A percentile compares a stretch with the other conserved stretches of the same genome.
Conservation (phyloP, 2,329 filamentous ascomycete species). For the Penicillium sp. region DNA sequence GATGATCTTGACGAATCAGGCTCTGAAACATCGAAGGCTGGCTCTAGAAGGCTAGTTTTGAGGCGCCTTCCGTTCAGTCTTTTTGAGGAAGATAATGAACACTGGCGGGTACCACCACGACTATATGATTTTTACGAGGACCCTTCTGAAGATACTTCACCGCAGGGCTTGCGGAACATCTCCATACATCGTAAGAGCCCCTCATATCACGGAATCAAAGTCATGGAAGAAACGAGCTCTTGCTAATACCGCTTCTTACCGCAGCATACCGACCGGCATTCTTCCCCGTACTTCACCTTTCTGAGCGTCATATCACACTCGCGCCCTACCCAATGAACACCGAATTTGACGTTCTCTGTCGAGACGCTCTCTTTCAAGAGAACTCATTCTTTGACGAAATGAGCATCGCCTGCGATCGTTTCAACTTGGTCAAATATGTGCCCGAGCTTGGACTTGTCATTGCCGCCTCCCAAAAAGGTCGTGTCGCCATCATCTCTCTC, state of each 20-base stretch:
- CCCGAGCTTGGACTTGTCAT: conserved; percentile 55
- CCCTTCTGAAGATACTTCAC: not conserved
- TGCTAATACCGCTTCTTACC: not conserved
- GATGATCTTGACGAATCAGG: not conserved
- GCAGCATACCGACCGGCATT: conserved; percentile 21
- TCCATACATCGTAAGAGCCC: conserved; percentile 15
- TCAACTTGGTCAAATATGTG: conserved; percentile 55
- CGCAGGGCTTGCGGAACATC: not conserved
- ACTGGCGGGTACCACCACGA: conserved; percentile 2
- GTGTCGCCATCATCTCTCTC: conserved; percentile 50
- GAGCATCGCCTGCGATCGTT: conserved; percentile 41
- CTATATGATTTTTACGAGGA: conserved; percentile 11
- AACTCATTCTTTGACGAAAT: conserved; percentile 23
- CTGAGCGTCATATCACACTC: conserved; percentile 36
- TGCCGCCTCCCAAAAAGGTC: conserved; percentile 53
- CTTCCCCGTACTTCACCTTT: conserved; percentile 42
- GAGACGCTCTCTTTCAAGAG: conserved; percentile 26
- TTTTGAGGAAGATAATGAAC: conserved; percentile 15
- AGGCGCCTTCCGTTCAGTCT: conserved; percentile 7
- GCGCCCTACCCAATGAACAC: conserved; percentile 30
- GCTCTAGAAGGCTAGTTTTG: not conserved
- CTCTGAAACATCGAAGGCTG: not conserved
- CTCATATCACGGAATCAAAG: not conserved
- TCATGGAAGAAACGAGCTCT: not conserved
- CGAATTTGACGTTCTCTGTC: conserved; percentile 30